A percentile compares a stretch with the other conserved stretches of the same genome.
These are phyloP conservation scores for Solanum habrochaites DNA, from an alignment of 257 asterid genomes.

Conservation along the genomic window DNA sequence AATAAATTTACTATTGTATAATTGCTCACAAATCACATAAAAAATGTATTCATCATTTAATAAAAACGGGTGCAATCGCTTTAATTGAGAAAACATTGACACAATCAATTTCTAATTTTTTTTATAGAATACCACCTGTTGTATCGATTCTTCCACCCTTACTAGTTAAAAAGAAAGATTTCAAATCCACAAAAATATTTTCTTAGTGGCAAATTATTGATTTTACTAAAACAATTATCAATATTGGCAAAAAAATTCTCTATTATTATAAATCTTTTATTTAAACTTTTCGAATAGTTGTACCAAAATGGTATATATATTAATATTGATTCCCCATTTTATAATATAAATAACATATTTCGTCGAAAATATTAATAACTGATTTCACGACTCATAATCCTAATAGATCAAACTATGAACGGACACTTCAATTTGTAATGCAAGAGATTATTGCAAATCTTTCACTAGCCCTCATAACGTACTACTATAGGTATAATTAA, in stretches of 20 bases:
- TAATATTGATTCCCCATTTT: too few species aligned
- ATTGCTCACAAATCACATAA: too few species aligned
- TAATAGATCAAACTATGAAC: background rate
- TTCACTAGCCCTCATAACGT: background rate
- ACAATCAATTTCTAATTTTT: too few species aligned
- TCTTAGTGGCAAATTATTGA: background rate
- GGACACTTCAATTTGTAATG: background rate
- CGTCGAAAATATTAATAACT: background rate
- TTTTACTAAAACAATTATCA: background rate
- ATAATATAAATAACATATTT: background rate
- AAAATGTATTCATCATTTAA: too few species aligned
- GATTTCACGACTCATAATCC: background rate
- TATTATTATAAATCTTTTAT: background rate
- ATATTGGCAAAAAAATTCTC: background rate
- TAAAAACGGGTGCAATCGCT: background rate
- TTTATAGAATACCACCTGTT: background rate
- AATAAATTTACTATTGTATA: too few species aligned
- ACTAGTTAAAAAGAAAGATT: background rate
- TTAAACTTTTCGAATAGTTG: background rate
- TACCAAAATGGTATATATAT: background rate
- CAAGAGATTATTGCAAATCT: background rate
- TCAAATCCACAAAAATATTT: background rate
- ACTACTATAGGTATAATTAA: background rate
- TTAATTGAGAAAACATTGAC: background rate
- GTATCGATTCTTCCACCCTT: background rate